Evolutionary conservation across 306 rosid species (phyloP).

Genomic region (Acacia melanoxylon): DNA sequence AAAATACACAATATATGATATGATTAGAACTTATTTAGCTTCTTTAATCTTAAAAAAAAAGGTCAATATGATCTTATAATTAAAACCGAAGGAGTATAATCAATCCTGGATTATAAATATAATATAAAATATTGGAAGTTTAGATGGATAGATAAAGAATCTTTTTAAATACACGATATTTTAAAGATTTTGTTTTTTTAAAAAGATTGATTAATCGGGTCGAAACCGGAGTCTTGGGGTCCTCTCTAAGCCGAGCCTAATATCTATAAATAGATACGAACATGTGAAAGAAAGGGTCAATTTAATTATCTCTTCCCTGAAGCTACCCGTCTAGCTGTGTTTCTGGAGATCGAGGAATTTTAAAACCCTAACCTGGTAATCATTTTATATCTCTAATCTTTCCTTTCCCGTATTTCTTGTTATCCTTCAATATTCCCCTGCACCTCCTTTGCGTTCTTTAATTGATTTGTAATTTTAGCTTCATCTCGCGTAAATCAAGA

Average conservation of each 20-base stretch:
- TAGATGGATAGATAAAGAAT: too few relatives aligned
- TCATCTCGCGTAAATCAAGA: not conserved
- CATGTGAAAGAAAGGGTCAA: not conserved
- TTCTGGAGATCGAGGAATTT: not conserved
- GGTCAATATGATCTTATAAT: too few relatives aligned
- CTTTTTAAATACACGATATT: too few relatives aligned
- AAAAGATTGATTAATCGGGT: not conserved
- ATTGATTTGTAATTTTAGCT: not conserved
- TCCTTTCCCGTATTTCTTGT: not conserved
- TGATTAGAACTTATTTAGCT: too few relatives aligned
- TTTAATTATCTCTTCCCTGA: not conserved
- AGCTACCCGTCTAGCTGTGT: not conserved
- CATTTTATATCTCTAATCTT: not conserved
- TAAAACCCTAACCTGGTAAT: constrained; percentile 30
- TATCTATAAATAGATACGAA: not conserved
- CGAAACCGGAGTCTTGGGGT: not conserved
- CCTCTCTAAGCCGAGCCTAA: not conserved
- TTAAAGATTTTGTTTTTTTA: not conserved
- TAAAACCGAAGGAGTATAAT: too few relatives aligned
- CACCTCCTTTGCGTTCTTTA: not conserved
- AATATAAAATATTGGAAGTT: too few relatives aligned
- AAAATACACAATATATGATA: too few relatives aligned
- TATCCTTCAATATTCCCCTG: not conserved
- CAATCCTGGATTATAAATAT: too few relatives aligned
- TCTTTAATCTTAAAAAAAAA: too few relatives aligned